These are phyloP conservation scores for Mortierella sp. DNA, from an alignment of 371 early-diverging fungal species.

Conservation along the genomic window DNA sequence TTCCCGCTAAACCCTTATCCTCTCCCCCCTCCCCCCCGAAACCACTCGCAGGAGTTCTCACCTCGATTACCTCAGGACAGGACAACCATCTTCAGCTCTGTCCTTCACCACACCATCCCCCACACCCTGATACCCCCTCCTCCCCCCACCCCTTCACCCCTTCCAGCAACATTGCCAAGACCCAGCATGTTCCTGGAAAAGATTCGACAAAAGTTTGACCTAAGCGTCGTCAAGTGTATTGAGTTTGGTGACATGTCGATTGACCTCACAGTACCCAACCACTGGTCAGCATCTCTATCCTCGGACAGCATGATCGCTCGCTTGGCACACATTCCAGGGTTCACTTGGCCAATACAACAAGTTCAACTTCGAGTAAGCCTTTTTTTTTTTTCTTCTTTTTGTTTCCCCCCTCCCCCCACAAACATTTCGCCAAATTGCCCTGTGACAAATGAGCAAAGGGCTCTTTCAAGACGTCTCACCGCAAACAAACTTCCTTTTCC, in stretches of 20 bases:
- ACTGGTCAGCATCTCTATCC: constrained; percentile 24
- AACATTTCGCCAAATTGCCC: background rate
- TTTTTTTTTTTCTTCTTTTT: background rate
- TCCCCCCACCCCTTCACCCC: no score
- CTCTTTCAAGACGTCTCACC: background rate
- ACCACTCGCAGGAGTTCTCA: no score
- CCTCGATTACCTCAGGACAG: no score
- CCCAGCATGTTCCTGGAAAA: constrained; percentile 18
- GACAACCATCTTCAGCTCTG: no score
- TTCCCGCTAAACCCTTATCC: no score
- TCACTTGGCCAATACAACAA: constrained; percentile 40
- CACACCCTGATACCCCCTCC: no score
- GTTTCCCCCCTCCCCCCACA: no score
- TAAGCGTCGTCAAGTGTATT: constrained; percentile 34
- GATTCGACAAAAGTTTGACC: constrained; percentile 22
- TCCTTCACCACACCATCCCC: no score
- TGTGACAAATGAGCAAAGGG: no score
- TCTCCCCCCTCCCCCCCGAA: no score
- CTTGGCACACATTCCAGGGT: constrained; percentile 38
- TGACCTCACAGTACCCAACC: constrained; percentile 38
- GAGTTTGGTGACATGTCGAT: constrained; percentile 39
- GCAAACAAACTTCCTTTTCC: constrained; percentile 1
- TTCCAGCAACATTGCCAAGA: no score
- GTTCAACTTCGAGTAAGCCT: constrained; percentile 22
- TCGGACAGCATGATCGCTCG: constrained; percentile 29